phyloP scores from a whole-genome alignment of 805 yeast species.

The Debaryomyces castellii region DNA sequence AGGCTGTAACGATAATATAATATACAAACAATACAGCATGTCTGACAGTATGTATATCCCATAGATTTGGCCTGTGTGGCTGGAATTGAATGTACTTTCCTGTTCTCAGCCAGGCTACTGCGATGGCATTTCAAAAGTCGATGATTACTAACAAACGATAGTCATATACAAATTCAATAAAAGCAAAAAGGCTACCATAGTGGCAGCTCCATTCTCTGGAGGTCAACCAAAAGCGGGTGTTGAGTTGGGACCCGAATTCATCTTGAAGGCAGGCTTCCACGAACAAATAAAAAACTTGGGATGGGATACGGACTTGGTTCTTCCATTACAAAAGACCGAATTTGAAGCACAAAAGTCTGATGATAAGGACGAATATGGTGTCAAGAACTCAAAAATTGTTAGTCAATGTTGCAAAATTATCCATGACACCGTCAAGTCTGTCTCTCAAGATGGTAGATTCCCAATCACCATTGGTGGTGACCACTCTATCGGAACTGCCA shows the following conservation, averaged over 20 bases:
- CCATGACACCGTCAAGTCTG: constrained; percentile 55
- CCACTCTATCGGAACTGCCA: constrained; percentile 93
- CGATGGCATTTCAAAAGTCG: background rate
- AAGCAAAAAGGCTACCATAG: constrained; percentile 58
- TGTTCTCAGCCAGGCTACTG: background rate
- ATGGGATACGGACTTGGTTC: constrained; percentile 58
- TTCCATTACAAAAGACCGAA: constrained; percentile 54
- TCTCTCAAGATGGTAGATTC: constrained; percentile 48
- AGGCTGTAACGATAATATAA: background rate
- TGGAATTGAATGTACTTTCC: background rate
- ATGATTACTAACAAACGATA: constrained; percentile 8
- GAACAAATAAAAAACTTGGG: constrained; percentile 64
- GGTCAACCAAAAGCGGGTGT: constrained; percentile 96
- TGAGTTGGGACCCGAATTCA: constrained; percentile 86
- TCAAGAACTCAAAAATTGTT: constrained; percentile 76
- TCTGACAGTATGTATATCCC: background rate
- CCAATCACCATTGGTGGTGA: constrained; percentile 95
- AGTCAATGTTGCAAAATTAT: constrained; percentile 67
- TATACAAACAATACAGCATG: background rate
- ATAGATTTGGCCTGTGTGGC: background rate
- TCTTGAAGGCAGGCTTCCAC: constrained; percentile 70
- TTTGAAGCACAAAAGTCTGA: constrained; percentile 43
- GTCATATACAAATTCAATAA: constrained; percentile 55
- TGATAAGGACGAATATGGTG: constrained; percentile 49
- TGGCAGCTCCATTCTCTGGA: constrained; percentile 91